Evolutionary conservation across 345 rosid genomes (phyloP).

Genomic region (Citrus inodora): DNA sequence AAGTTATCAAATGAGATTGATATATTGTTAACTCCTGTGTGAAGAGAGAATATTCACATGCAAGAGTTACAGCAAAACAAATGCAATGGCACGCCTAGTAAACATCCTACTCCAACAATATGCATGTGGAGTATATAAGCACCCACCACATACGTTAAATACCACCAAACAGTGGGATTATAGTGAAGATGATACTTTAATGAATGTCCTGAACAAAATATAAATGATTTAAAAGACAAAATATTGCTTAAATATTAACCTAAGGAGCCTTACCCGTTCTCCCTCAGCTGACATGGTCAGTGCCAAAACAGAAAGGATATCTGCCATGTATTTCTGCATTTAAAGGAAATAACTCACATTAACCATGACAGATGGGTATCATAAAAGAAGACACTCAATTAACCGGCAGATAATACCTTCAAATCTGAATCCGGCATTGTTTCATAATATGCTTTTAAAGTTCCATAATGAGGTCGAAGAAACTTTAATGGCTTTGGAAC

Average conservation of each 20-base stretch:
- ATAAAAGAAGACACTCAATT: not conserved
- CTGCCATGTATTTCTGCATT: constrained; percentile 80
- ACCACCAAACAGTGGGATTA: not conserved
- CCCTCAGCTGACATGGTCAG: constrained; percentile 98
- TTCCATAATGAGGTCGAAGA: constrained; percentile 94
- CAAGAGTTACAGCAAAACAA: not conserved
- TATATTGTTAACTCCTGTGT: not conserved
- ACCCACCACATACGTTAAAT: not conserved
- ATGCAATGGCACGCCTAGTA: not conserved
- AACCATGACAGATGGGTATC: not conserved
- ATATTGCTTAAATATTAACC: constrained; percentile 6
- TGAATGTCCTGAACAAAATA: not conserved
- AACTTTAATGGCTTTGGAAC: constrained; percentile 97
- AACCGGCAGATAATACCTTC: constrained; percentile 42
- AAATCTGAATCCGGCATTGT: constrained; percentile 66
- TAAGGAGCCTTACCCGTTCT: constrained; percentile 61
- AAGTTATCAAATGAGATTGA: not conserved
- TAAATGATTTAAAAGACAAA: not conserved
- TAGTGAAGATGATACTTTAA: not conserved
- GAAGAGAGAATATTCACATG: not conserved
- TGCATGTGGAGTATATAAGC: not conserved
- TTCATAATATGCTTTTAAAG: constrained; percentile 64
- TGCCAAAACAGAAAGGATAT: constrained; percentile 88
- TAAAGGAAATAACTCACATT: constrained; percentile 7
- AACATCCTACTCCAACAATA: not conserved